These are phyloP conservation scores for Fallopia convolvulus DNA, from an alignment of 148 eudicot genomes.

Conservation along the genomic window DNA sequence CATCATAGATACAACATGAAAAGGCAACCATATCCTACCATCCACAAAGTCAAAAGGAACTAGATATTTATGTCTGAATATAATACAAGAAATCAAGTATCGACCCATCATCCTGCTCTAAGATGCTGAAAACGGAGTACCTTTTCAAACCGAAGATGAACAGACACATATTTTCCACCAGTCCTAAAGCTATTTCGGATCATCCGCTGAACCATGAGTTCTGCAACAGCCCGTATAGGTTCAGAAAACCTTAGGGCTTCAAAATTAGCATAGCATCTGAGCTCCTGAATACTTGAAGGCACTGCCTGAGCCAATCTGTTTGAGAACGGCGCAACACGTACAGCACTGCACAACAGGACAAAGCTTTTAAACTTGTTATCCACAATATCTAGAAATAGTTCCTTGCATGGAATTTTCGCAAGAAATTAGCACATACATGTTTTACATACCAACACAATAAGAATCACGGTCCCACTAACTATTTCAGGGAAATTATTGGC, in stretches of 20 bases:
- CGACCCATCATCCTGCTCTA: neutral
- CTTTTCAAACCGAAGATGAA: conserved; percentile 98
- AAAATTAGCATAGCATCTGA: conserved; percentile 86
- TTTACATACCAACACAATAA: neutral
- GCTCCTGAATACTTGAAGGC: conserved; percentile 72
- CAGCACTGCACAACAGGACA: conserved; percentile 52
- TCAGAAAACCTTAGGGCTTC: conserved; percentile 92
- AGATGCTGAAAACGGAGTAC: conserved; percentile 22
- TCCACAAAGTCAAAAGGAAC: neutral
- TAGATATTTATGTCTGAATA: neutral
- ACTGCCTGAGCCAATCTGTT: conserved; percentile 92
- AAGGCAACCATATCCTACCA: conserved; percentile 98
- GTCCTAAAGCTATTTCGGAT: conserved; percentile 54
- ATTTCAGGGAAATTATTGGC: neutral
- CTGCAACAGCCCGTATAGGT: conserved; percentile 78
- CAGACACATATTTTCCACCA: conserved; percentile 79
- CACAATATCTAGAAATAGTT: neutral
- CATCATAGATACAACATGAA: conserved; percentile 96
- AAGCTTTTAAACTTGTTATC: neutral
- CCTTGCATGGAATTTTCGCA: neutral
- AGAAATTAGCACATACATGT: neutral
- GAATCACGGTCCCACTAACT: neutral
- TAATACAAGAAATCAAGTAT: neutral
- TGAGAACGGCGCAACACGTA: conserved; percentile 95
- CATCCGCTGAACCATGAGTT: conserved; percentile 84